These are phyloP conservation scores for Acer campestre DNA, from an alignment of 345 rosid species.

Conservation along the genomic window DNA sequence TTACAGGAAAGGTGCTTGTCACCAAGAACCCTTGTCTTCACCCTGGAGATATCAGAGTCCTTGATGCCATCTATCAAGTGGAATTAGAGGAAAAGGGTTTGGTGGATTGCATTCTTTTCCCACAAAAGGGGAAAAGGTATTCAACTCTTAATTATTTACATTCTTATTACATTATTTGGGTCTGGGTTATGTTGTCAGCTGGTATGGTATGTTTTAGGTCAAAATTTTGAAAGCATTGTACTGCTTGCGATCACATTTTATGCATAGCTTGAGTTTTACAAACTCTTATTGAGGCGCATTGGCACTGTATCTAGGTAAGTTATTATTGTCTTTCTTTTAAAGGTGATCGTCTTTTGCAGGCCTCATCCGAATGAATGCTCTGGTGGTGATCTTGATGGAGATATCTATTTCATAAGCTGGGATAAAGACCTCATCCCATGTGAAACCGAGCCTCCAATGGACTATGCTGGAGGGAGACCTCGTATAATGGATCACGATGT, in stretches of 20 bases:
- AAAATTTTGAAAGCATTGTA: background rate
- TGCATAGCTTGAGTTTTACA: background rate
- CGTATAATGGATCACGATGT: constrained; percentile 90
- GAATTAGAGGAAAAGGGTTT: constrained; percentile 65
- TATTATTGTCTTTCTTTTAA: constrained; percentile 8
- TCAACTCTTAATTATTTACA: background rate
- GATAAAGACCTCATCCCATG: constrained; percentile 74
- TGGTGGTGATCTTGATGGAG: constrained; percentile 99
- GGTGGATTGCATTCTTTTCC: constrained; percentile 82
- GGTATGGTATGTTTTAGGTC: background rate
- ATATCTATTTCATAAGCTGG: constrained; percentile 86
- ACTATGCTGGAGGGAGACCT: constrained; percentile 72
- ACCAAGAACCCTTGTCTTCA: constrained; percentile 97
- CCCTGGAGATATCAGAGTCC: constrained; percentile 93
- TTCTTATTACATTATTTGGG: constrained; percentile 9
- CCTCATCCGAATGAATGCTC: constrained; percentile 99
- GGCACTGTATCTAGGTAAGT: background rate
- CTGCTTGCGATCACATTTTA: background rate
- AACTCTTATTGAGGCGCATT: background rate
- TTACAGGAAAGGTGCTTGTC: constrained; percentile 75
- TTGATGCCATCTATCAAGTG: constrained; percentile 66
- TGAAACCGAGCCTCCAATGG: constrained; percentile 80
- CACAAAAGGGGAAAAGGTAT: constrained; percentile 84
- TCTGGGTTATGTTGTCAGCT: background rate
- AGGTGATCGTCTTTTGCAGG: constrained; percentile 42